These are phyloP conservation scores for Echites panduratus DNA, from an alignment of 257 asterid species.

Conservation along the genomic window DNA sequence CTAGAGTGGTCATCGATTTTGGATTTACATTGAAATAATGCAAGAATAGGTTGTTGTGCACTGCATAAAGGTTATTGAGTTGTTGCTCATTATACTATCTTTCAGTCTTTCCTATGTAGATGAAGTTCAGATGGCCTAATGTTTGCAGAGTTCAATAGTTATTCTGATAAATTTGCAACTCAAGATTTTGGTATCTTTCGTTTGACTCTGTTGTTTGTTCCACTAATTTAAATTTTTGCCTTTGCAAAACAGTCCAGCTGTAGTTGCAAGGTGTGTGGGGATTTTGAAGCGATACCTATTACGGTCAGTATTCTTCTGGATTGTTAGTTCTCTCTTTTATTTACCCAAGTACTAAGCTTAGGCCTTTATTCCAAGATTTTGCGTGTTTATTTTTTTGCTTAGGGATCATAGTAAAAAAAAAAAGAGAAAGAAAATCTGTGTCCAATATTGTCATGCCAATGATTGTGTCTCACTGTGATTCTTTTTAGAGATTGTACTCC, in stretches of 20 bases:
- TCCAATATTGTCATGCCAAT: not conserved
- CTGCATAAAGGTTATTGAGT: not conserved
- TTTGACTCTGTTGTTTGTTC: not conserved
- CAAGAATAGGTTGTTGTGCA: not conserved
- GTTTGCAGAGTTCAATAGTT: not conserved
- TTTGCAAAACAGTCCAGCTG: slow-evolving; percentile 79
- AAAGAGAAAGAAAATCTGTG: not conserved
- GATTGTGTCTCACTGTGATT: not conserved
- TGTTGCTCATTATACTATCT: not conserved
- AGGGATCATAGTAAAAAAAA: not conserved
- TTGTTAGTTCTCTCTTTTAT: slow-evolving; percentile 14
- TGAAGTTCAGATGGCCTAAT: not conserved
- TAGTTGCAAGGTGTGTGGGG: slow-evolving; percentile 92
- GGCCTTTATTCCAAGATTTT: not conserved
- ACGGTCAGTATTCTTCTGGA: slow-evolving; percentile 42
- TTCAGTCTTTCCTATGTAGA: slow-evolving; percentile 5
- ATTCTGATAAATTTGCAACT: not conserved
- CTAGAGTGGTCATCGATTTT: not conserved
- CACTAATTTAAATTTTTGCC: slow-evolving; percentile 21
- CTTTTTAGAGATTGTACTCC: not conserved
- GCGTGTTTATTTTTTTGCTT: not conserved
- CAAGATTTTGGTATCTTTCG: slow-evolving; percentile 8
- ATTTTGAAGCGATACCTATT: slow-evolving; percentile 86
- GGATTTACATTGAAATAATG: not conserved
- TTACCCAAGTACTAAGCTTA: not conserved